These are phyloP conservation scores for Salicornia ramosissima DNA, from an alignment of 148 eudicot species.

Conservation along the genomic window DNA sequence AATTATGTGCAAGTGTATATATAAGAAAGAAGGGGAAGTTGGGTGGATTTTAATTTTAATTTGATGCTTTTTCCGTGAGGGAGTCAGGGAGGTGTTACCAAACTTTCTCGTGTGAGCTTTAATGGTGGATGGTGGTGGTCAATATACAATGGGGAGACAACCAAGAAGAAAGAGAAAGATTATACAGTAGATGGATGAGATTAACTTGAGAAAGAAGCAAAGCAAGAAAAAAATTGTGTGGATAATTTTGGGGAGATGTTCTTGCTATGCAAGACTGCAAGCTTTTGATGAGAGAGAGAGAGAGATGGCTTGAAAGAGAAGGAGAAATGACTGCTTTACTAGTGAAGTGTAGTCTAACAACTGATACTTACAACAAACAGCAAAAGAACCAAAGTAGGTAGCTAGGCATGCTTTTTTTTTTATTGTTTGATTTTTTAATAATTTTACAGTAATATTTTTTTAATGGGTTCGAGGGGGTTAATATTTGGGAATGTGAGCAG, in stretches of 20 bases:
- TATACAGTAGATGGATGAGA: too few species aligned
- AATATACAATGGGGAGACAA: neutral
- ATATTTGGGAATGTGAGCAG: constrained; percentile 35
- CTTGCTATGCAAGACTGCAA: too few species aligned
- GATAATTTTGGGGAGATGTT: too few species aligned
- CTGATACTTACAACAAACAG: neutral
- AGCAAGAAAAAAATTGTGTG: neutral
- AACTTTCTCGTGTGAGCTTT: constrained; percentile 32
- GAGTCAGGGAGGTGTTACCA: constrained; percentile 12
- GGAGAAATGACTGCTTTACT: constrained; percentile 19
- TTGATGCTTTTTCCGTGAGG: constrained; percentile 21
- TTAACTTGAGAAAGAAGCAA: constrained; percentile 16
- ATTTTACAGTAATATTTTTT: neutral
- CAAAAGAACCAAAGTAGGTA: neutral
- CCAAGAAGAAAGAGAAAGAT: neutral
- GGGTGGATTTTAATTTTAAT: too few species aligned
- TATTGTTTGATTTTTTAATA: neutral
- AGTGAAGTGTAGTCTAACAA: neutral
- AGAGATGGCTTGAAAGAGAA: constrained; percentile 22
- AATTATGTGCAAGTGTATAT: neutral
- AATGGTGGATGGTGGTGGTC: constrained; percentile 16
- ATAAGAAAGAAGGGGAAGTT: too few species aligned
- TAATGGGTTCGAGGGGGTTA: constrained; percentile 10
- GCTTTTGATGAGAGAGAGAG: neutral
- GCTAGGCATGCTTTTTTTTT: neutral